Base-by-base conservation (phyloP, 2,329 filamentous ascomycete genomes). In the Venturia asperata region DNA sequence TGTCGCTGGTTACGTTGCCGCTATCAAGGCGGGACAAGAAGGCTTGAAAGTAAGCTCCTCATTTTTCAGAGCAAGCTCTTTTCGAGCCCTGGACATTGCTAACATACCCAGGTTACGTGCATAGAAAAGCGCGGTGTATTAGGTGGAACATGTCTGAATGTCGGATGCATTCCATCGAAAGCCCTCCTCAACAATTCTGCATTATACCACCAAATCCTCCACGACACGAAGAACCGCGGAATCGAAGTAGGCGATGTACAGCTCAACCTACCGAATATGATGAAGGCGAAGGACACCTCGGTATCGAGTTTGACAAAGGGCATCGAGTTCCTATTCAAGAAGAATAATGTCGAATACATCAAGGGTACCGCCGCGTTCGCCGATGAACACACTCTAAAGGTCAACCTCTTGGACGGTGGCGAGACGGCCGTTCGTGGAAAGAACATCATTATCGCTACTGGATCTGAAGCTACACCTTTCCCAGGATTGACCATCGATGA, bases 111-210 rank as follows among this genome's bases (percentile, higher is more conserved):
- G 92, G 93, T 96, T 69, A 85, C 92, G 68, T 99, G 94, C 81
- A 95, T 99, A 81, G 94, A 99, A 82, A 99, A 99, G 85, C 91
- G 94, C 76, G 94, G 94, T 71, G 84, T 86, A 67, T 87, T 99
- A 72, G 94, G 94, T 74, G 94, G 94, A 77, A 99, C 94, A 74
- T 99, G 94, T 83, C 82, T 99, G 74, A 99, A 99, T 78, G 94
- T 99, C 75, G 94, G 94, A 81, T 99, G 94, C 82, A 99, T 99
- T 76, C 94, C 94, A 70, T 99, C 94, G 70, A 99, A 99, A 82
- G 97, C 94, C 68, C 91, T 99, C 71, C 90, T 99, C 78, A 99
- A 97, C 87, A 97, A 97, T 85, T 97, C 94, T 72, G 92, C 97
- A 79, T 85, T 97, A 67, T 97, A 97, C 84, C 93, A 97, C 83